phyloP scores from a whole-genome alignment of 345 rosid species.

The Citrus maxima region DNA sequence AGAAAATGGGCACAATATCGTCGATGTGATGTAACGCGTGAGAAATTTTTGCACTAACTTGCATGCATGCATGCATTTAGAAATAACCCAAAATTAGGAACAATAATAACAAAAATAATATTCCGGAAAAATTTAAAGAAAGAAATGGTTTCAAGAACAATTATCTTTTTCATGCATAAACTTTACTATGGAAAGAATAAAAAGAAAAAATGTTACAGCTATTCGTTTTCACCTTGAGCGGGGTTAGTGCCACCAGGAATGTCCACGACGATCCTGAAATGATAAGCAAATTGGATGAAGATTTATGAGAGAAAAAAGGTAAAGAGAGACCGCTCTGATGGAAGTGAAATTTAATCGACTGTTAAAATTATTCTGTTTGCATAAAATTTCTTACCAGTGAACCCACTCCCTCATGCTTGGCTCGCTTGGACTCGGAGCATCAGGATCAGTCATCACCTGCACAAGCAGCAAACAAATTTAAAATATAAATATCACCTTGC shows the following conservation, averaged over 20 bases:
- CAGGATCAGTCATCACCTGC: slow-evolving; percentile 92
- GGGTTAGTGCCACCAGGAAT: slow-evolving; percentile 79
- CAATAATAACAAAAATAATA: background rate
- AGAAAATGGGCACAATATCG: background rate
- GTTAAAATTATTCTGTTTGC: background rate
- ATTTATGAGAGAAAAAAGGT: background rate
- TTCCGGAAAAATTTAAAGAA: background rate
- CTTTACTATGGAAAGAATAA: background rate
- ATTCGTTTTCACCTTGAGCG: slow-evolving; percentile 38
- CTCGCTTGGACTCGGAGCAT: slow-evolving; percentile 94
- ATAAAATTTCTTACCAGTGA: slow-evolving; percentile 55
- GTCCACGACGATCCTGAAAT: slow-evolving; percentile 68
- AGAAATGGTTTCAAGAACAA: background rate
- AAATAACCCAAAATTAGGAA: background rate
- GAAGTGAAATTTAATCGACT: too few species aligned
- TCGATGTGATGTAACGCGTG: background rate
- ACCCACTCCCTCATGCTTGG: slow-evolving; percentile 86
- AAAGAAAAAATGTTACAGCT: background rate
- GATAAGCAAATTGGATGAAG: background rate
- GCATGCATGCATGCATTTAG: background rate
- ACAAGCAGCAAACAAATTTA: background rate
- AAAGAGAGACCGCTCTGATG: too few species aligned
- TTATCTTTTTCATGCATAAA: background rate
- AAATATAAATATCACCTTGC: background rate
- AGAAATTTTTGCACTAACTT: background rate